These are phyloP conservation scores for Coemansia sp. DNA, from an alignment of 192 early-diverging fungal species.

Conservation along the genomic window DNA sequence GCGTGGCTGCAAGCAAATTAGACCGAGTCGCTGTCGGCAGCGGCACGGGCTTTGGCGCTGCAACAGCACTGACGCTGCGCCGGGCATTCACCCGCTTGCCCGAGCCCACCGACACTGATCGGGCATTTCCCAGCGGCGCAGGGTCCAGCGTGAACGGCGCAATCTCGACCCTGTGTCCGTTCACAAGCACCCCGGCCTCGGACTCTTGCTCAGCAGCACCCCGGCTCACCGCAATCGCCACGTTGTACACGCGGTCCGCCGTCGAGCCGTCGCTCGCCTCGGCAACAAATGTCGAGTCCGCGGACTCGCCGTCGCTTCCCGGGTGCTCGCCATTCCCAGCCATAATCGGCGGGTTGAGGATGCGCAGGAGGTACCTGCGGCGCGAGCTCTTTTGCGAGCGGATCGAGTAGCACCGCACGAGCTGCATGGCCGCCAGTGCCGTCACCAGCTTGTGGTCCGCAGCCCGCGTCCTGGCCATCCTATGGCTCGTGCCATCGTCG, in stretches of 20 bases:
- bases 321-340: background rate
- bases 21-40: background rate
- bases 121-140: background rate
- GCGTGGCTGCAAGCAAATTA: constrained; percentile 1
- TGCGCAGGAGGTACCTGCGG: constrained; percentile 32
- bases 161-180: constrained; percentile 14
- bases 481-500: too few relatives aligned
- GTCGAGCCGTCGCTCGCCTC: background rate
- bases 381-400: constrained; percentile 20
- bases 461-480: too few relatives aligned
- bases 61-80: too few relatives aligned
- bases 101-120: background rate
- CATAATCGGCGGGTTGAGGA: constrained; percentile 26
- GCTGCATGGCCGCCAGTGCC: constrained; percentile 10
- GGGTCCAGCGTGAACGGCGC: constrained; percentile 34
- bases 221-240: constrained; percentile 27
- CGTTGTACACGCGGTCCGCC: constrained; percentile 13
- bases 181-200: constrained; percentile 18
- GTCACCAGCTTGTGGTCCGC: background rate
- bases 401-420: constrained; percentile 39
- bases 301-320: background rate
- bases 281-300: background rate
- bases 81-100: background rate
- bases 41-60: background rate
- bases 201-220: background rate